Base-by-base conservation (phyloP, 2,329 filamentous ascomycete genomes). In the Pyricularia pennisetigena region DNA sequence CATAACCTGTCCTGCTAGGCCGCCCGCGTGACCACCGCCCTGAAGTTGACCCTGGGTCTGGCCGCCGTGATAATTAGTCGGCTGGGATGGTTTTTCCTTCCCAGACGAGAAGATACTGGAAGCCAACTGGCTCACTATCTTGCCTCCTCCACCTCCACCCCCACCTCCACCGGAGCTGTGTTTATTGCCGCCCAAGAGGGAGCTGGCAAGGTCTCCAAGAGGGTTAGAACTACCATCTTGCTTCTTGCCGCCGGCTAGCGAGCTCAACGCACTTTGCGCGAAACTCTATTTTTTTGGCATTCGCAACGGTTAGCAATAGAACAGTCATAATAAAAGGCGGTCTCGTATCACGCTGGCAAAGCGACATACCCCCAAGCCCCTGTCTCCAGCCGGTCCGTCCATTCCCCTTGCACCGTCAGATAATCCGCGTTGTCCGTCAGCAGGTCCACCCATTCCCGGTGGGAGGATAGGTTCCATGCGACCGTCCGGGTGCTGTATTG, bases 291-390 rank as follows among this genome's bases (percentile, higher is more conserved):
- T 41, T 29, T 30, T 35, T 61, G 26, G 57, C 41, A 54, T 54
- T 41, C 41, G 24, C 23, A 12, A 24, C 10, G 23, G 57, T 61
- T 61, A 61, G 57, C 24, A n/a, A 24, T 9, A 61, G 4, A 26
- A 4, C 7, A 61, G 28, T 8, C 20, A 28, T 14, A 1, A 26
- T 12, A 6, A 61, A 61, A 26, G 23, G 57, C 57, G 9, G n/a
- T 20, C 57, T 54, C 12, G 41, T 16, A 59, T 54, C 35, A 67
- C 1, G 41, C 14, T 28, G 32, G 7, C 30, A 59, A 29, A 26
- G n/a, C 23, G 29, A 83, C 88, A 76, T 84, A 91, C 88, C 70
- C 88, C 87, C 68, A 91, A 78, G 59, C 88, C 86, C 71, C 89
- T 83, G 67, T 91, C 88, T 29, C 75, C 75, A 2, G 69, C 68